These are phyloP conservation scores for Capronia coronata DNA, from an alignment of 2,329 filamentous ascomycete species.

Conservation along the genomic window DNA sequence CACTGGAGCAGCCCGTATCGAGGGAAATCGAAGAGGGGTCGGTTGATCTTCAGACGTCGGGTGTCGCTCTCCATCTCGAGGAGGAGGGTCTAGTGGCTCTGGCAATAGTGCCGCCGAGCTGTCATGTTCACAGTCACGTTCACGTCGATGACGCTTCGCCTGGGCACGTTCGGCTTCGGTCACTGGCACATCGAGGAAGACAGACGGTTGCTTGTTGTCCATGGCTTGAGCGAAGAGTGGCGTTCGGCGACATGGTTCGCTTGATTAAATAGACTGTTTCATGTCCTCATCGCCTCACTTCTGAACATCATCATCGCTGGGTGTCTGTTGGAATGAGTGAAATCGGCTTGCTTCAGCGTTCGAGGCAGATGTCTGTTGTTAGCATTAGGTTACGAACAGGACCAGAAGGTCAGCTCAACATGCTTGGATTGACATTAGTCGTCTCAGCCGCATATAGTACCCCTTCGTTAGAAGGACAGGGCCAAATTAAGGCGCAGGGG, in stretches of 20 bases:
- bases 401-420: neutral
- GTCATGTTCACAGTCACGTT: conserved; percentile 12
- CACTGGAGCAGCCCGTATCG: conserved; percentile 10
- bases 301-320: neutral
- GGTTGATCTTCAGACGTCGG: neutral
- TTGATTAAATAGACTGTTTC: conserved; percentile 4
- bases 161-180: conserved; percentile 23
- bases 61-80: conserved; percentile 2
- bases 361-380: neutral
- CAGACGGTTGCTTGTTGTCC: conserved; percentile 18
- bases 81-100: conserved; percentile 12
- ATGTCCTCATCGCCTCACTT: conserved; percentile 1
- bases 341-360: neutral
- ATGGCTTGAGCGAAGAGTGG: conserved; percentile 12
- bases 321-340: neutral
- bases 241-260: conserved; percentile 15
- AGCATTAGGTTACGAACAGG: neutral
- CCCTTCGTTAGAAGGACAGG: neutral
- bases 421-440: neutral
- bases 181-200: conserved; percentile 21
- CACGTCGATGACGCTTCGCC: conserved; percentile 6
- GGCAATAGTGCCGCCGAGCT: conserved; percentile 15
- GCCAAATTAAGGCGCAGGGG: conserved; percentile 1
- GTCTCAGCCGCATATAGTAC: conserved; percentile 7
- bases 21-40: conserved; percentile 19